phyloP scores from a whole-genome alignment of 1,284 basidiomycete genomes.

The Cerrena zonata region DNA sequence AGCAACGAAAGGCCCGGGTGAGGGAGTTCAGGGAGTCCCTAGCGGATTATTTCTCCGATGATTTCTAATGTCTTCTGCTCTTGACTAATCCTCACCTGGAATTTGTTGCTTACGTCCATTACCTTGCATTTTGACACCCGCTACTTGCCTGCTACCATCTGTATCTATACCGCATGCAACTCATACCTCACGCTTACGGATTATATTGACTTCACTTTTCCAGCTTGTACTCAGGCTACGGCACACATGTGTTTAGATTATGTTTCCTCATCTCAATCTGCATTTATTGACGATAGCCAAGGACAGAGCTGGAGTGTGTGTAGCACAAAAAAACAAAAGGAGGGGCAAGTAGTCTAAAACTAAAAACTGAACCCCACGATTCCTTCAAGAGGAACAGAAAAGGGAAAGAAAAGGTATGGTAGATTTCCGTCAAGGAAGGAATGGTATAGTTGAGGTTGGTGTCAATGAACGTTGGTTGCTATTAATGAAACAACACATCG shows the following conservation, averaged over 20 bases:
- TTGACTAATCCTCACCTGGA: neutral
- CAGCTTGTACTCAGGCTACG: no score
- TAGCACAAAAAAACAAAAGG: neutral
- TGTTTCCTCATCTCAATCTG: slow-evolving; percentile 1
- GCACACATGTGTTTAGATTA: no score
- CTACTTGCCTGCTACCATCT: neutral
- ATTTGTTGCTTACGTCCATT: neutral
- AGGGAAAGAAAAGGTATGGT: neutral
- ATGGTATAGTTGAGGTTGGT: neutral
- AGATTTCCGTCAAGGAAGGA: neutral
- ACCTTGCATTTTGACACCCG: no score
- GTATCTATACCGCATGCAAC: neutral
- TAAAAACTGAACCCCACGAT: neutral
- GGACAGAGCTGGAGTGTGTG: neutral
- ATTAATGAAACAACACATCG: no score
- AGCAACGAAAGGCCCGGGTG: slow-evolving; percentile 24
- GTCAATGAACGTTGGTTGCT: neutral
- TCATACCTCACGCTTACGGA: no score
- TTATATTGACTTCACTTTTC: no score
- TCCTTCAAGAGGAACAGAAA: neutral
- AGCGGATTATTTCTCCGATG: slow-evolving; percentile 30
- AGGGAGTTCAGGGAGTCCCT: slow-evolving; percentile 29
- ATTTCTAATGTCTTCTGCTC: slow-evolving; percentile 16
- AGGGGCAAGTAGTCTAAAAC: neutral
- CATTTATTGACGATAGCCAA: neutral